Conservation (phyloP, 78 protist genomes). For the Acrasis kona region DNA sequence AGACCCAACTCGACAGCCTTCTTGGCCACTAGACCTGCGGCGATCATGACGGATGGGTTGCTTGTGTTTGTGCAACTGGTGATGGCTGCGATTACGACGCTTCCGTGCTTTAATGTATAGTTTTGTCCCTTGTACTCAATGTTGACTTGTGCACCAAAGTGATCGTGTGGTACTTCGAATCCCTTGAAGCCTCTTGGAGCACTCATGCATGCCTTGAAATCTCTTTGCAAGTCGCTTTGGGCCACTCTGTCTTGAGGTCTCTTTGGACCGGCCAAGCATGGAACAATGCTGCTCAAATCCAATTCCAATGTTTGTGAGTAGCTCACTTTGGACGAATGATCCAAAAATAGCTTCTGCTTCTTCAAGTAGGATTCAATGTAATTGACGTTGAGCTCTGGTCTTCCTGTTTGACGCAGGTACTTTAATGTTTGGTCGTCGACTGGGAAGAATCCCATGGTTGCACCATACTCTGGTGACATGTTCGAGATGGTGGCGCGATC, state of each 20-base stretch:
- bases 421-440: constrained; percentile 44
- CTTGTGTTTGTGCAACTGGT: constrained; percentile 82
- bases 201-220: constrained; percentile 48
- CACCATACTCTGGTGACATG: constrained; percentile 90
- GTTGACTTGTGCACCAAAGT: constrained; percentile 23
- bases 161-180: constrained; percentile 43
- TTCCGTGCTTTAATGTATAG: constrained; percentile 58
- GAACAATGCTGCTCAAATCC: constrained; percentile 56
- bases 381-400: constrained; percentile 9
- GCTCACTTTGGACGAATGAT: constrained; percentile 8
- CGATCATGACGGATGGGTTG: constrained; percentile 85
- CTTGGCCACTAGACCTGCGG: constrained; percentile 76
- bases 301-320: constrained; percentile 38
- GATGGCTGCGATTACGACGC: constrained; percentile 77
- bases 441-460: constrained; percentile 81
- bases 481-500: constrained; percentile 83
- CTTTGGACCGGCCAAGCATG: constrained; percentile 69
- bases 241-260: constrained; percentile 76
- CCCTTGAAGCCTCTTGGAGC: constrained; percentile 70
- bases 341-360: neutral
- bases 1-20: constrained; percentile 68
- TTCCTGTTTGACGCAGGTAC: constrained; percentile 61
- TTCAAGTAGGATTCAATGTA: constrained; percentile 33
- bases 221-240: constrained; percentile 42
- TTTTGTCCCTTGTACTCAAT: constrained; percentile 41